These are phyloP conservation scores for Yarrowia sp. DNA, from an alignment of 805 yeast species.

Conservation along the genomic window DNA sequence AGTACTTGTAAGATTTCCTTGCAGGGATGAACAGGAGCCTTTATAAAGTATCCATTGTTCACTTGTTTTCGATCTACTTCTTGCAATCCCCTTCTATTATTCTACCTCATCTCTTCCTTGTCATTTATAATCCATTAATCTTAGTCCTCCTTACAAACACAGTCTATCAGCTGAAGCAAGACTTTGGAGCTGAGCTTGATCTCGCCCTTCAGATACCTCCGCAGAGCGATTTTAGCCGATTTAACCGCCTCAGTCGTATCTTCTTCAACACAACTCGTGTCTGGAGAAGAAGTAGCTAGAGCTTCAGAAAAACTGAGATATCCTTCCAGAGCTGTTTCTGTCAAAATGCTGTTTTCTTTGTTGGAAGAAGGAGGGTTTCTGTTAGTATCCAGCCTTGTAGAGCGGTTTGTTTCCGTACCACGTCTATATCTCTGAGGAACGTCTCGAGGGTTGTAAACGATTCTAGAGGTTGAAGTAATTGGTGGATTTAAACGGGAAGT, in stretches of 20 bases:
- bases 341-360: neutral
- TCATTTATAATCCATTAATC: too few species aligned
- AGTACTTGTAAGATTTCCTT: too few species aligned
- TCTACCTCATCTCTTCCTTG: too few species aligned
- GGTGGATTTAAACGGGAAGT: neutral
- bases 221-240: neutral
- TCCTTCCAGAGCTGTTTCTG: neutral
- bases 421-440: neutral
- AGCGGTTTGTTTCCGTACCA: neutral
- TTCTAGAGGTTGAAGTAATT: too few species aligned
- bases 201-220: neutral
- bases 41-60: too few species aligned
- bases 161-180: neutral
- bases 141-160: constrained; percentile 2
- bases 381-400: too few species aligned
- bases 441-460: too few species aligned
- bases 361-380: neutral
- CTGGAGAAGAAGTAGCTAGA: neutral
- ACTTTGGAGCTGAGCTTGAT: neutral
- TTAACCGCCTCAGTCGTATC: neutral
- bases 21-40: too few species aligned
- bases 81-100: too few species aligned
- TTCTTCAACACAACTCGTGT: neutral
- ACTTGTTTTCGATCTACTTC: too few species aligned
- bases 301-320: neutral